Base-by-base conservation (phyloP, 176 grass and related monocot genomes). In the Lolium multiflorum region DNA sequence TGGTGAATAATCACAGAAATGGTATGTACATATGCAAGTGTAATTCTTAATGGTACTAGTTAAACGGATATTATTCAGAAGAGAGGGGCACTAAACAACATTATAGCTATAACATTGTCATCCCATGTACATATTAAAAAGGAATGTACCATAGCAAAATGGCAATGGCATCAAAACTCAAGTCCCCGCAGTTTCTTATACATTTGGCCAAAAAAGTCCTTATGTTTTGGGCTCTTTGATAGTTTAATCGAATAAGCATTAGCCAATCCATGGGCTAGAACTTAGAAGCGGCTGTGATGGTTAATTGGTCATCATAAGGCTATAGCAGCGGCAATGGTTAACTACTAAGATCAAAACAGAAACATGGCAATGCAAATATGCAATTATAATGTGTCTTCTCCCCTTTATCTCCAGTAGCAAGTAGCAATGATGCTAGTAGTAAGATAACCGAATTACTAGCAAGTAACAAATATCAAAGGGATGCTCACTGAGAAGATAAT, bases 1-100 rank as follows among this genome's bases (percentile, higher is more conserved):
- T 71, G 49, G 56, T 56, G 49, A 82, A 24, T 35, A 82, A 11
- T 17, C 35, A 82, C n/a, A 56, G 31, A 52, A 81, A 70, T 43
- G 20, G 68, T 41, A 70, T 37, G 26, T 10, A 37, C 69, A 14
- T 22, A 67, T 69, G 64, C 0, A 82, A 56, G 11, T 31, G 35
- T 28, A 8, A 35, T 56, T 66, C 24, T 15, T 16, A 67, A 31
- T 22, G 65, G 21, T 5, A 66, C 15, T 55, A 76, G 9, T 22
- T 24, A 58, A 79, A 44, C 16, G 13, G 11, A 48, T 7, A 72
- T 56, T 71, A 71, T 55, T 54, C 63, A 55, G 10, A 38, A 17
- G 49, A 11, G 12, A 71, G 14, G 47, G n/a, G 54, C 60, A 85
- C 4, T 69, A 56, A 43, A 69, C 59, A 61, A 13, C 9, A 24